Evolutionary conservation across 2,329 filamentous ascomycete species (phyloP).

Genomic region (Zasmidium citrigriseum): DNA sequence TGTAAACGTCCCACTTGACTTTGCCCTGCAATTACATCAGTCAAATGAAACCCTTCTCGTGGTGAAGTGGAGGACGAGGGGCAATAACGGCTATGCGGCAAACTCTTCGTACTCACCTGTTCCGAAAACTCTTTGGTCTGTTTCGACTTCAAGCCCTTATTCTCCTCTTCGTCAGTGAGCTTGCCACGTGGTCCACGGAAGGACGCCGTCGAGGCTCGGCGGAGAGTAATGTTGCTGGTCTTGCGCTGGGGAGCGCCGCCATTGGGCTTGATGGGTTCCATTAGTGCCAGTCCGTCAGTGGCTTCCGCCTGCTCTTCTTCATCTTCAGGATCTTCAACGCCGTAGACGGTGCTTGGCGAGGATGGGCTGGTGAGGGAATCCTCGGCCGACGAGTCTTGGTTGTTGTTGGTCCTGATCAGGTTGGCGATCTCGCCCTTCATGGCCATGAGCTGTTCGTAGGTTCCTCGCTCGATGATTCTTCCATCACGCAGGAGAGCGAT

Average conservation of each 20-base stretch:
- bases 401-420: conserved; percentile 74
- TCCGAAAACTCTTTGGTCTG: conserved; percentile 87
- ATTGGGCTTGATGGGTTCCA: conserved; percentile 69
- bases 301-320: conserved; percentile 57
- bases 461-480: conserved; percentile 81
- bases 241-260: conserved; percentile 47
- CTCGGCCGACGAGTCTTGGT: conserved; percentile 41
- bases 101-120: conserved; percentile 48
- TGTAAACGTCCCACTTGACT: conserved; percentile 95
- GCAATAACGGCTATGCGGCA: not conserved
- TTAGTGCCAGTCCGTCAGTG: conserved; percentile 72
- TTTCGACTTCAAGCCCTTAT: conserved; percentile 65
- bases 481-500: conserved; percentile 84
- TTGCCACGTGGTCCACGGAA: conserved; percentile 86
- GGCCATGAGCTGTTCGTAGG: conserved; percentile 85
- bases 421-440: conserved; percentile 90
- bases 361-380: conserved; percentile 23
- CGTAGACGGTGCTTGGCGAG: conserved; percentile 50
- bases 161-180: conserved; percentile 77
- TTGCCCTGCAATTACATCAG: conserved; percentile 61
- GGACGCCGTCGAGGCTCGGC: conserved; percentile 87
- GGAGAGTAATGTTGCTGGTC: conserved; percentile 73
- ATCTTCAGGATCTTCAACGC: conserved; percentile 45
- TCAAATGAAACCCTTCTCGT: no score
- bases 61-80: no score